A percentile compares a stretch with the other conserved stretches of the same genome.
phyloP scores from a whole-genome alignment of 2,329 filamentous ascomycete species.

The Aspergillus ochraceus region DNA sequence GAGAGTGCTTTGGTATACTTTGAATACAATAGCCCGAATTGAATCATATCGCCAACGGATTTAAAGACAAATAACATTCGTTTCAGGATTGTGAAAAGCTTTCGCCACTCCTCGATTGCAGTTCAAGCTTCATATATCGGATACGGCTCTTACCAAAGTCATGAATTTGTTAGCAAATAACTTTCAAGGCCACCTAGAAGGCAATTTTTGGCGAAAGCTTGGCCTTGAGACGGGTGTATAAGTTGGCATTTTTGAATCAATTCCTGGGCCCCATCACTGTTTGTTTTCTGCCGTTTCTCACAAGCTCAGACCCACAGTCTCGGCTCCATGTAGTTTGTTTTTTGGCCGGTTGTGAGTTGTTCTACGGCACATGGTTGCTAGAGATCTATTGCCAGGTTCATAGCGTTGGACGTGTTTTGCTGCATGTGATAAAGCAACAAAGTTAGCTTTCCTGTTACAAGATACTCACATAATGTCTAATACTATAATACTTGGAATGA shows the following conservation, averaged over 20 bases:
- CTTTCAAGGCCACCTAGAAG: not conserved
- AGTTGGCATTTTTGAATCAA: not conserved
- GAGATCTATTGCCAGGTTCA: slow-evolving; percentile 9
- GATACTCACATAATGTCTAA: not conserved
- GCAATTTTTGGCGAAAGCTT: slow-evolving; percentile 7
- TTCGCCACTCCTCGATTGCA: no score
- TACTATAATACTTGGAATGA: not conserved
- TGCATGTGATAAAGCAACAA: slow-evolving; percentile 1
- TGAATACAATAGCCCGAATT: no score
- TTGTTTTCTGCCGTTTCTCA: slow-evolving; percentile 13
- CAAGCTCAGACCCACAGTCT: slow-evolving; percentile 1
- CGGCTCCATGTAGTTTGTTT: slow-evolving; percentile 11
- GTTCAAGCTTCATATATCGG: not conserved
- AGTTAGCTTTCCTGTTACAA: not conserved
- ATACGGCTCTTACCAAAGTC: not conserved
- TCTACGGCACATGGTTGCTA: slow-evolving; percentile 15
- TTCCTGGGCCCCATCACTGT: not conserved
- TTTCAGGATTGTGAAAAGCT: no score
- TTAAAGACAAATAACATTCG: no score
- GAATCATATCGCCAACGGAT: no score
- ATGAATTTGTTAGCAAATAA: not conserved
- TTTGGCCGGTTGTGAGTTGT: slow-evolving; percentile 2
- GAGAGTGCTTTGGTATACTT: no score
- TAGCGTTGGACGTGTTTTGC: not conserved
- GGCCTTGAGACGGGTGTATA: not conserved